Percentiles rank a stretch among this genome's conserved stretches.
Evolutionary conservation across 2,329 filamentous ascomycete genomes (phyloP).

Genomic region (Metarhizium brunneum): DNA sequence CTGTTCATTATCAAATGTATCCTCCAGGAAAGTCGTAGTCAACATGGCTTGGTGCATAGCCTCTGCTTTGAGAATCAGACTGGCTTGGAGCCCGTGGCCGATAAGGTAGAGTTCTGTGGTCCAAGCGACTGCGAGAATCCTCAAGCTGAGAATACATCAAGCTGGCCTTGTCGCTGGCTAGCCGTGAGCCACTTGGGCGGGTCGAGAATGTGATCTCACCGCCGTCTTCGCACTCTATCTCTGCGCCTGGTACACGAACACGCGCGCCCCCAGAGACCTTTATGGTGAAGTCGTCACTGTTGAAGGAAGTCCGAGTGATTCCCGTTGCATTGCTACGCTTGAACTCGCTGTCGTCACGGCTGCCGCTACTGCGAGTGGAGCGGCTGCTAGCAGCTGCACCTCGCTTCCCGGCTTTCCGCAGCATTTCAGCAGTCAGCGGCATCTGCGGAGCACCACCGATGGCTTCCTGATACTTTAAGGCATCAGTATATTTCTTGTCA

Average conservation of each 20-base stretch:
- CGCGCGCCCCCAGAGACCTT: slow-evolving; percentile 47
- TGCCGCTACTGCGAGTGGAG: slow-evolving; percentile 49
- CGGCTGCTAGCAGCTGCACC: slow-evolving; percentile 41
- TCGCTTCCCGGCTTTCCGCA: slow-evolving; percentile 39
- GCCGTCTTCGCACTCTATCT: slow-evolving; percentile 49
- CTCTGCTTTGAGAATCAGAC: slow-evolving; percentile 32
- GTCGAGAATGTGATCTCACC: slow-evolving; percentile 49
- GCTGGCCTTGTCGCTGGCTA: slow-evolving; percentile 42
- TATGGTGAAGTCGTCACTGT: slow-evolving; percentile 50
- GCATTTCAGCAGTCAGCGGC: slow-evolving; percentile 45
- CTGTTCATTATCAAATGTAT: slow-evolving; percentile 16
- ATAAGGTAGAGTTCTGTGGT: slow-evolving; percentile 32
- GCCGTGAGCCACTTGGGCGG: slow-evolving; percentile 21
- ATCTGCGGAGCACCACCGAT: slow-evolving; percentile 34
- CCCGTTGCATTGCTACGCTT: slow-evolving; percentile 52
- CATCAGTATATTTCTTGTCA: slow-evolving; percentile 28
- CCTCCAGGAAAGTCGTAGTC: slow-evolving; percentile 20
- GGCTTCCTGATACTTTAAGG: slow-evolving; percentile 42
- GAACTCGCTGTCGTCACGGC: slow-evolving; percentile 56
- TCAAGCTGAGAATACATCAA: slow-evolving; percentile 38
- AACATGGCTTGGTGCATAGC: slow-evolving; percentile 18
- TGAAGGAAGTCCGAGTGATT: slow-evolving; percentile 43
- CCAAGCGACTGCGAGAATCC: slow-evolving; percentile 32
- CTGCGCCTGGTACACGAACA: slow-evolving; percentile 45
- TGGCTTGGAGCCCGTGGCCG: slow-evolving; percentile 41